These are phyloP conservation scores for Bipolaris zeicola DNA, from an alignment of 2,329 filamentous ascomycete species.

Conservation along the genomic window DNA sequence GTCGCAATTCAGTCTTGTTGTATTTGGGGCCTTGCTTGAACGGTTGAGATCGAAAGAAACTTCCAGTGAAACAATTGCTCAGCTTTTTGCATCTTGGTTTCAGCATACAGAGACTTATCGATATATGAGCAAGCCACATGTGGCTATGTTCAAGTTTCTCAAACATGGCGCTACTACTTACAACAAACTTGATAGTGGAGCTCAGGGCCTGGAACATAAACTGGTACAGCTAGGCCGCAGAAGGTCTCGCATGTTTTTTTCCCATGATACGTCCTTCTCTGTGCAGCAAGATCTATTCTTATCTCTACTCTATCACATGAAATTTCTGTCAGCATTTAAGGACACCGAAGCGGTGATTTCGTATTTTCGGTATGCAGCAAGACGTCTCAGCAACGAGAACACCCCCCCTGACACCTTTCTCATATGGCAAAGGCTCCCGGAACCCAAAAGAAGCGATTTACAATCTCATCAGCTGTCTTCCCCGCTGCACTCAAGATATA, in stretches of 20 bases:
- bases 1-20: background rate
- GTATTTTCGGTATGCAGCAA: background rate
- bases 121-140: too few species aligned
- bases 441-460: background rate
- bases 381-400: background rate
- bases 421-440: background rate
- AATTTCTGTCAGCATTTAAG: background rate
- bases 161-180: background rate
- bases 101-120: too few species aligned
- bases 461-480: background rate
- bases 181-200: background rate
- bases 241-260: background rate
- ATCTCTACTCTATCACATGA: too few species aligned
- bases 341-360: background rate
- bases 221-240: background rate
- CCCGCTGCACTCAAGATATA: background rate
- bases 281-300: too few species aligned
- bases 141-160: background rate
- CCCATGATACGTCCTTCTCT: too few species aligned
- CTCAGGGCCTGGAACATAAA: background rate
- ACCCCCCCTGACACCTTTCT: background rate
- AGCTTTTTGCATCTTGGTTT: background rate
- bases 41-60: background rate
- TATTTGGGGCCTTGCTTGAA: background rate
- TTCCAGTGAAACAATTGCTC: background rate